phyloP scores from a whole-genome alignment of 805 yeast genomes.

The Sugiyamaella marilandica region DNA sequence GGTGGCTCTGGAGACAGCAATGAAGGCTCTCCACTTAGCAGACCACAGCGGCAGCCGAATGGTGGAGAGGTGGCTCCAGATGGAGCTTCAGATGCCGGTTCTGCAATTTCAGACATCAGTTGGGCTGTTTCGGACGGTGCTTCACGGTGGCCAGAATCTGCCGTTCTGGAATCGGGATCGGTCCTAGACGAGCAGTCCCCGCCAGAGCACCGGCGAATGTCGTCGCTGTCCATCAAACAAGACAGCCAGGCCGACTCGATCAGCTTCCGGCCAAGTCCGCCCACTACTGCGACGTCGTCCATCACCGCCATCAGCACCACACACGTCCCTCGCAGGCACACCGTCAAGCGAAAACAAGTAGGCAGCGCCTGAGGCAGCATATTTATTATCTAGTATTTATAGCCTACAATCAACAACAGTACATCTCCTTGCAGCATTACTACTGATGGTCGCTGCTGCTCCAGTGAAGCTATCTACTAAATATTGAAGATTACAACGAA shows the following conservation, averaged over 20 bases:
- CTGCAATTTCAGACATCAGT: too few species aligned
- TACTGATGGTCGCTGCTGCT: too few species aligned
- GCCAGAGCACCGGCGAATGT: conserved; percentile 3
- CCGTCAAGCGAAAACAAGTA: conserved; percentile 5
- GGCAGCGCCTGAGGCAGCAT: not conserved
- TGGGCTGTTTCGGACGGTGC: too few species aligned
- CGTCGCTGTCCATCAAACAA: conserved; percentile 5
- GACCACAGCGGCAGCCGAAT: too few species aligned
- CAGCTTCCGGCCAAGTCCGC: conserved; percentile 12
- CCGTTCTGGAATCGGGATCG: not conserved
- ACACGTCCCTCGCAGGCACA: not conserved
- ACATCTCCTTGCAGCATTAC: too few species aligned
- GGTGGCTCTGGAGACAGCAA: too few species aligned
- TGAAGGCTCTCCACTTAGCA: too few species aligned
- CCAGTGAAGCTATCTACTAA: too few species aligned
- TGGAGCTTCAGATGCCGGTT: too few species aligned
- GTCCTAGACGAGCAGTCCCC: not conserved
- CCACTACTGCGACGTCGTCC: conserved; percentile 8
- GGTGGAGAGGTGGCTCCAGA: too few species aligned
- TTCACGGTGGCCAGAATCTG: too few species aligned
- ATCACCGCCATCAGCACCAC: not conserved
- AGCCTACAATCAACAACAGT: not conserved
- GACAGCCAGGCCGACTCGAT: conserved; percentile 2
- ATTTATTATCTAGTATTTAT: not conserved
- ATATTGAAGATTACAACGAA: too few species aligned